phyloP scores from a whole-genome alignment of 2,329 filamentous ascomycete species.

The Sporothrix phasma region DNA sequence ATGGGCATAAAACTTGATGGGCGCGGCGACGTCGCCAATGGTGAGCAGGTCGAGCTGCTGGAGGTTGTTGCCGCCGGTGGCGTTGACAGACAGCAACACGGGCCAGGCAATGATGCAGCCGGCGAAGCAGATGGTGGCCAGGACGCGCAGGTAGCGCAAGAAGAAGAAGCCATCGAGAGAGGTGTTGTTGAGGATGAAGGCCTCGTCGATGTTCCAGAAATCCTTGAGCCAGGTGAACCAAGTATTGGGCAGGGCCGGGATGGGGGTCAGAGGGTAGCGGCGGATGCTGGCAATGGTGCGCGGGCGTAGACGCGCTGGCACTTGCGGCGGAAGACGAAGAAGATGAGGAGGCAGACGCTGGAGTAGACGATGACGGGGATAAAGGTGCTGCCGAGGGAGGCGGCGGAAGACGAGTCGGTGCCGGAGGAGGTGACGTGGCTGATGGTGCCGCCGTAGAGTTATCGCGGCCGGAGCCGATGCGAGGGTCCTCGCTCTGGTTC shows the following conservation, averaged over 20 bases:
- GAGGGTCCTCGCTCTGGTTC: slow-evolving; percentile 29
- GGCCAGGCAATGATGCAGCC: slow-evolving; percentile 79
- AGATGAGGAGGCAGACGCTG: slow-evolving; percentile 40
- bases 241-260: slow-evolving; percentile 45
- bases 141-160: slow-evolving; percentile 71
- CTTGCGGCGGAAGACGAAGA: slow-evolving; percentile 39
- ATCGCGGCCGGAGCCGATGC: slow-evolving; percentile 35
- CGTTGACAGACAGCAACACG: slow-evolving; percentile 73
- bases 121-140: slow-evolving; percentile 67
- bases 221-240: slow-evolving; percentile 51
- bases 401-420: slow-evolving; percentile 33
- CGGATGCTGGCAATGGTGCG: slow-evolving; percentile 41
- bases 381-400: slow-evolving; percentile 40
- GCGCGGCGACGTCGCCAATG: slow-evolving; percentile 43
- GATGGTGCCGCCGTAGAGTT: slow-evolving; percentile 32
- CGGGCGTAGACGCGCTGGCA: slow-evolving; percentile 46
- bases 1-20: slow-evolving; percentile 67
- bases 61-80: slow-evolving; percentile 59
- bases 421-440: slow-evolving; percentile 26
- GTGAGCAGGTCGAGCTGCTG: slow-evolving; percentile 57
- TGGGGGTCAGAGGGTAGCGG: slow-evolving; percentile 39
- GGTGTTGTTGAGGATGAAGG: slow-evolving; percentile 74
- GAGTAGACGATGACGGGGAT: slow-evolving; percentile 42
- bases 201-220: slow-evolving; percentile 58
- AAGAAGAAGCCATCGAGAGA: slow-evolving; percentile 85